A percentile compares a stretch with the other conserved stretches of the same genome.
Conservation (phyloP, 1,284 basidiomycete species). For the Ustilago cynodontis region DNA sequence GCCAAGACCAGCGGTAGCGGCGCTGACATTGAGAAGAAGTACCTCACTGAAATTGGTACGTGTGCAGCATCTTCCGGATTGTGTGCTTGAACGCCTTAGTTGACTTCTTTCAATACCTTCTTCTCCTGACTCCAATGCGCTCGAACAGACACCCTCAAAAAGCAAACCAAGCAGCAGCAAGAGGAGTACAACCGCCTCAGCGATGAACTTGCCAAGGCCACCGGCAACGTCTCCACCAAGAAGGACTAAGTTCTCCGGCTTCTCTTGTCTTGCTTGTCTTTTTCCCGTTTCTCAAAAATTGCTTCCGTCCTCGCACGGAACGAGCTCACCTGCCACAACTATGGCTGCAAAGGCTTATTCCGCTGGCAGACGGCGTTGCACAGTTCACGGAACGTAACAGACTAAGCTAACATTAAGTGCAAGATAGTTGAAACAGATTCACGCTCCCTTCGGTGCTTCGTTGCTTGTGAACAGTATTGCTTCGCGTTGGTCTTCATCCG, state of each 20-base stretch:
- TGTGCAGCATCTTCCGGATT: not conserved
- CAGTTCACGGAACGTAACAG: not conserved
- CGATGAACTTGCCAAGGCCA: constrained; percentile 64
- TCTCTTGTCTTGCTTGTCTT: not conserved
- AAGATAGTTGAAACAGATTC: not conserved
- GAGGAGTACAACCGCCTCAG: constrained; percentile 67
- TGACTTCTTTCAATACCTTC: not conserved
- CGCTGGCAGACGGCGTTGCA: not conserved
- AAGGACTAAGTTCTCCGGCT: constrained; percentile 30
- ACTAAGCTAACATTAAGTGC: not conserved
- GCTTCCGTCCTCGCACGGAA: not conserved
- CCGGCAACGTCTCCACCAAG: constrained; percentile 60
- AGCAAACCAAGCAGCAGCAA: constrained; percentile 68
- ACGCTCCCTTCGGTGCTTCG: too few relatives aligned
- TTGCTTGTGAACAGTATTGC: too few relatives aligned
- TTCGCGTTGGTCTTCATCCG: too few relatives aligned
- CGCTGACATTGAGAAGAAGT: constrained; percentile 64
- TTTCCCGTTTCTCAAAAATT: not conserved
- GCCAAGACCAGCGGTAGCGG: constrained; percentile 27
- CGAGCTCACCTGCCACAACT: not conserved
- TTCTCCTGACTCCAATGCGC: not conserved
- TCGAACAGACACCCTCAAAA: constrained; percentile 61
- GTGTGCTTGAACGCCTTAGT: not conserved
- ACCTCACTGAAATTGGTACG: constrained; percentile 55
- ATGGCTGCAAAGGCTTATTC: not conserved